A percentile compares a stretch with the other conserved stretches of the same genome.
These are phyloP conservation scores for Phaeoacremonium minimum DNA, from an alignment of 2,329 filamentous ascomycete genomes.

Conservation along the genomic window DNA sequence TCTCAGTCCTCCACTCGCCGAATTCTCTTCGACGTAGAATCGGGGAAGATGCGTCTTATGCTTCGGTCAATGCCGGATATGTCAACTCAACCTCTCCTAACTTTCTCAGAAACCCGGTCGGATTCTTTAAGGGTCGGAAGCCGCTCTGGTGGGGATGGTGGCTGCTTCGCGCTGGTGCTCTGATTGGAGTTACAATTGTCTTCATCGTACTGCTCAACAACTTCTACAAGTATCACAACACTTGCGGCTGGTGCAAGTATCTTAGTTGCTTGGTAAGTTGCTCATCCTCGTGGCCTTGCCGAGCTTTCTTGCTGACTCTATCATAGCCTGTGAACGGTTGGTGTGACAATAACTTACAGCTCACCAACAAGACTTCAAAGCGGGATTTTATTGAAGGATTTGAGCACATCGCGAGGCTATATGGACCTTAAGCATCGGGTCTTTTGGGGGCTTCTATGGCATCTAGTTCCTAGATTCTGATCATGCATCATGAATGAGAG, in stretches of 20 bases:
- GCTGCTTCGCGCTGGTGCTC: conserved; percentile 72
- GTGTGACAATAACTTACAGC: conserved; percentile 47
- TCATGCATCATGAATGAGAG: too few relatives aligned
- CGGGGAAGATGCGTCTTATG: conserved; percentile 67
- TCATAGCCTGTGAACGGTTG: conserved; percentile 59
- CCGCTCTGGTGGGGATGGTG: conserved; percentile 98
- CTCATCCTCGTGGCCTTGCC: background rate
- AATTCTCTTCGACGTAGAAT: conserved; percentile 72
- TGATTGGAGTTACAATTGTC: conserved; percentile 76
- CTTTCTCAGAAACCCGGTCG: conserved; percentile 59
- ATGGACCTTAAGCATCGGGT: conserved; percentile 2
- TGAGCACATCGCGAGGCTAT: conserved; percentile 1
- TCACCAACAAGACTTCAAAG: conserved; percentile 14
- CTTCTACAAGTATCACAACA: conserved; percentile 76
- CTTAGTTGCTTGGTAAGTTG: conserved; percentile 82
- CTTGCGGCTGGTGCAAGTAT: conserved; percentile 92
- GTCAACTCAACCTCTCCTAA: conserved; percentile 38
- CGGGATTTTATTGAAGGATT: conserved; percentile 10
- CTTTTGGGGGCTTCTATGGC: too few relatives aligned
- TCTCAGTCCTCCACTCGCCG: conserved; percentile 86
- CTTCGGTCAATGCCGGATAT: conserved; percentile 55
- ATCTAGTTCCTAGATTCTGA: too few relatives aligned
- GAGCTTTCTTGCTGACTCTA: conserved; percentile 14
- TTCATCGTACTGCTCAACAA: conserved; percentile 87
- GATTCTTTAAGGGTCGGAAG: conserved; percentile 90